These are phyloP conservation scores for Vitis riparia DNA, from an alignment of 164 flowering plant genomes.

Conservation along the genomic window DNA sequence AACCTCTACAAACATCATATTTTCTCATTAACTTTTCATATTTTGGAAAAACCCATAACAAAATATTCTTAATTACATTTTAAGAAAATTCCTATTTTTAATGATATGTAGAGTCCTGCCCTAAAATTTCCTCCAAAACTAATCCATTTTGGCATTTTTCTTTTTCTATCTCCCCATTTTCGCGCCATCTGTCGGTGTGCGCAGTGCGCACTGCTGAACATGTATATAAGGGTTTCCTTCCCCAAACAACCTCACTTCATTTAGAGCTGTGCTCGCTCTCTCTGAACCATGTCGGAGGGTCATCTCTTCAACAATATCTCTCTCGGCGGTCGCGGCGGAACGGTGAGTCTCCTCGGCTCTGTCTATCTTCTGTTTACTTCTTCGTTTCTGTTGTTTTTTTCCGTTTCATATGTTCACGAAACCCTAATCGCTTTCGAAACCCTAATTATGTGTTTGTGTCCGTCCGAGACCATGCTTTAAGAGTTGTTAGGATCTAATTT, in stretches of 20 bases:
- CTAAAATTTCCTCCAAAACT: too few relatives aligned
- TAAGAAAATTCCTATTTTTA: too few relatives aligned
- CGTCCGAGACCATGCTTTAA: too few relatives aligned
- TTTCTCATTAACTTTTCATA: too few relatives aligned
- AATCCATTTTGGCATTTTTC: too few relatives aligned
- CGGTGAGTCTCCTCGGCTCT: slow-evolving; percentile 41
- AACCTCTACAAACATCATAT: too few relatives aligned
- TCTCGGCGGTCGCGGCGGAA: slow-evolving; percentile 90
- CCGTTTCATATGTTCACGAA: not conserved
- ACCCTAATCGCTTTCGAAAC: slow-evolving; percentile 12
- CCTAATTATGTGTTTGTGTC: slow-evolving; percentile 2
- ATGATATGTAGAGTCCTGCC: too few relatives aligned
- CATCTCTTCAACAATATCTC: slow-evolving; percentile 77
- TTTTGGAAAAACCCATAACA: too few relatives aligned
- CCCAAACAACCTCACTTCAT: not conserved
- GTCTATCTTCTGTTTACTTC: not conserved
- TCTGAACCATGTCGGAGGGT: slow-evolving; percentile 67
- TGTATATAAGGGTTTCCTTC: too few relatives aligned
- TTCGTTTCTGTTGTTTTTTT: not conserved
- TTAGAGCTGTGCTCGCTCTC: not conserved
- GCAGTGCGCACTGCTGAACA: not conserved
- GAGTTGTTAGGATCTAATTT: too few relatives aligned
- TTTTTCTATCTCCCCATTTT: not conserved
- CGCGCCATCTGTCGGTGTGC: slow-evolving; percentile 1
- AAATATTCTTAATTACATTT: too few relatives aligned